Base-by-base conservation (phyloP, 2,329 filamentous ascomycete species). In the Colletotrichum horii region DNA sequence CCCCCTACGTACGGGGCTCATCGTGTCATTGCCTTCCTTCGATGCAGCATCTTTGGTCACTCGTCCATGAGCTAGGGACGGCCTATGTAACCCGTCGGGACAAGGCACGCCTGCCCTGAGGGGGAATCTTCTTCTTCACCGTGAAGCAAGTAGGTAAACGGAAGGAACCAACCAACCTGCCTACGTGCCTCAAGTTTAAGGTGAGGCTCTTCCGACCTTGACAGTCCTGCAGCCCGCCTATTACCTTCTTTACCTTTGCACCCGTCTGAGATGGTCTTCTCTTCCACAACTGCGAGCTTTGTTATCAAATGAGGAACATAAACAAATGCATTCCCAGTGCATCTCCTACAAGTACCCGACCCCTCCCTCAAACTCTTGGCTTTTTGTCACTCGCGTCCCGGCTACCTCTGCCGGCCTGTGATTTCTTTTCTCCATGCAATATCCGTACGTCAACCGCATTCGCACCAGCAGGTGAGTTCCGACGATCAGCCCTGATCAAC, bases 1-100 rank as follows among this genome's bases (percentile, higher is more conserved):
- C 62, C 43, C 69, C 72, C 64, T 73, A 75, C 43, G 70, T 64
- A 75, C 38, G 56, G 64, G 69, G 62, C 56, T 56, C 62, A 30
- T 64, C 16, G 64, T 43, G 15, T 34, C 22, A 71, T 43, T 26
- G 22, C 26, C 32, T 16, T 65, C 34, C 34, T 28, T 43, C 19
- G 61, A 26, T 32, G 58, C 26, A 58, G 58, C 58, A n/a, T 34
- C 30, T 61, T 24, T 58, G 55, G 55, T 30, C 26, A 16, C 24
- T 61, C 30, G 58, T n/a, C 58, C 58, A 61, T n/a, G 43, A 52
- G 43, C 43, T 52, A 61, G 26, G 58, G 22, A 58, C 55, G 24
- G 24, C 55, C 55, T 58, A 30, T 30, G 55, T 58, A 58, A 30
- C 58, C 30, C 58, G 26, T 16, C 19, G 58, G 26, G 30, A 61